These are phyloP conservation scores for Sporisorium reilianum DNA, from an alignment of 1,284 basidiomycete genomes.

Conservation along the genomic window DNA sequence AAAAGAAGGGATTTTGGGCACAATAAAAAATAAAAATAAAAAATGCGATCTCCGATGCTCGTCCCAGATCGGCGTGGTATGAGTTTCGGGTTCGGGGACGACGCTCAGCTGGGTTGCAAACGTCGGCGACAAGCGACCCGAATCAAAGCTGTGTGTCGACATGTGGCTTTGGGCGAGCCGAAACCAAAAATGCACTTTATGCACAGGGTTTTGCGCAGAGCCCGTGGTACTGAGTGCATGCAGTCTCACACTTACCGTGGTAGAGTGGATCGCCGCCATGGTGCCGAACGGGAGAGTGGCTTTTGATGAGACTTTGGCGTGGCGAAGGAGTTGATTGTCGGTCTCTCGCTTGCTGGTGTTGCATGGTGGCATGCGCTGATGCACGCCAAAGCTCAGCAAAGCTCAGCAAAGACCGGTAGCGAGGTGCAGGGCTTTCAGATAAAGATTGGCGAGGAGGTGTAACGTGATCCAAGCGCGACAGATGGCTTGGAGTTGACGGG, in stretches of 20 bases:
- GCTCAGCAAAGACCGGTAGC: slow-evolving; percentile 5
- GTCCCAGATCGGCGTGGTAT: neutral
- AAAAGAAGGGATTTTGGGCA: no score
- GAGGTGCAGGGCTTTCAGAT: neutral
- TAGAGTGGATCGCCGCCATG: neutral
- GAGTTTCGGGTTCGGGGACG: no score
- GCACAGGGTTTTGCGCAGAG: slow-evolving; percentile 2
- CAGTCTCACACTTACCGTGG: neutral
- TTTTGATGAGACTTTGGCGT: no score
- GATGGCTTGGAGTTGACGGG: no score
- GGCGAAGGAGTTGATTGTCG: no score
- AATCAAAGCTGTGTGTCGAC: neutral
- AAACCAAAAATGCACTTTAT: slow-evolving; percentile 3
- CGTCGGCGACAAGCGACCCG: neutral
- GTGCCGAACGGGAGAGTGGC: no score
- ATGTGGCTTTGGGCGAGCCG: neutral
- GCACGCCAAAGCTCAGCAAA: neutral
- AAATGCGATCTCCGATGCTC: neutral
- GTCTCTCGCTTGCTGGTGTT: neutral
- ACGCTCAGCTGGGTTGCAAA: neutral
- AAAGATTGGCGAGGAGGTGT: no score
- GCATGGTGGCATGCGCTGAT: neutral
- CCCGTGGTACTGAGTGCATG: no score
- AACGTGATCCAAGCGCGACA: no score
- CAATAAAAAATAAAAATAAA: no score